Evolutionary conservation across 169 alveolate genomes (phyloP), one percentile per base, ranked within the genome.

Genomic region (Plasmodium knowlesi): DNA sequence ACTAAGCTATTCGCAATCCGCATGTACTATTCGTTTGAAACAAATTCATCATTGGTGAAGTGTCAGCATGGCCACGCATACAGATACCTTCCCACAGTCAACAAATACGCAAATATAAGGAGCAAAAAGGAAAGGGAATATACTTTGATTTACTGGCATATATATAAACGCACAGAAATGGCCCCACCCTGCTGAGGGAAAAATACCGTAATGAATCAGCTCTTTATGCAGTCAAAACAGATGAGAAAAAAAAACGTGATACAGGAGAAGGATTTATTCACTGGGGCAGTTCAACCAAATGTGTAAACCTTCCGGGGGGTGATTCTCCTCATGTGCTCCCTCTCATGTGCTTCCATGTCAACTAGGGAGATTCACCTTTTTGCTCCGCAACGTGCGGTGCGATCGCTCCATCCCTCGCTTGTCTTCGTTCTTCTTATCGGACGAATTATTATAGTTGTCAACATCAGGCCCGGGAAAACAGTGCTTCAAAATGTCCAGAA

Each of bases 331-430:
- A 22, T 57, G 73, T 57, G 4, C 53, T 22, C 19, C 5, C 34
- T 37, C 22, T 16, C 71, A 5, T 12, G 9, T 50, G 1, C 57
- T 46, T 3, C 61, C 61, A 16, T 8, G 12, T 10, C 32, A 79
- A 37, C 12, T 79, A 1, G 30, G 73, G 3, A 43, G 9, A 9
- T 19, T 82, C 14, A 34, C 74, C 50, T 71, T 83, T 37, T 76
- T 86, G 67, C 93, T 86, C 30, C 93, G 61, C 25, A 86, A 76
- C 81, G 37, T 74, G 22, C 93, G 54, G 6, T 86, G 93, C 16
- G 93, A 78, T 30, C 32, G 39, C 43, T 86, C 93, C 32, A 76
- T n/a, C 14, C n/a, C 30, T n/a, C 70, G 61, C 70, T 86, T 86
- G 39, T 86, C 93, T 6, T 86, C 93, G 8, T 34, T 53, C 39